phyloP scores from a whole-genome alignment of 2,329 filamentous ascomycete genomes.

The Ceratocystis albifundus region DNA sequence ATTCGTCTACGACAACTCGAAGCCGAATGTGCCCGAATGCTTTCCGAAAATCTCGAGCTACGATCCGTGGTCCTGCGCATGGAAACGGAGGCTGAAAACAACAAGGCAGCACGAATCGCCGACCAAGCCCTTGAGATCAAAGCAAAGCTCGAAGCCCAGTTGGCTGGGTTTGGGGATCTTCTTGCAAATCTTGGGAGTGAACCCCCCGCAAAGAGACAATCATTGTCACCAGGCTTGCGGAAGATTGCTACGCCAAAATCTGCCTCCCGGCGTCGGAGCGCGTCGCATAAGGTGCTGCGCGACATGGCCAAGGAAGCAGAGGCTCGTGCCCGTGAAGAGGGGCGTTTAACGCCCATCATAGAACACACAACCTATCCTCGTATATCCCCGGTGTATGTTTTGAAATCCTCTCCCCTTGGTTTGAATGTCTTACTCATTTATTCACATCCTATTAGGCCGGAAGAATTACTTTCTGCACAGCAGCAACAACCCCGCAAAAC shows the following conservation, averaged over 20 bases:
- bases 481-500: conserved; percentile 33
- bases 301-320: conserved; percentile 46
- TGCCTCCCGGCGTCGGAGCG: conserved; percentile 37
- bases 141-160: conserved; percentile 57
- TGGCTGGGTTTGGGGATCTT: conserved; percentile 57
- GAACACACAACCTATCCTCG: conserved; percentile 59
- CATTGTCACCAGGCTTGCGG: conserved; percentile 30
- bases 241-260: conserved; percentile 35
- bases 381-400: conserved; percentile 53
- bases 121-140: conserved; percentile 60
- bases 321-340: conserved; percentile 39
- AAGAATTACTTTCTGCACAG: conserved; percentile 20
- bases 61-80: conserved; percentile 58
- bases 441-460: conserved; percentile 1
- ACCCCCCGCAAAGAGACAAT: conserved; percentile 42
- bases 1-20: conserved; percentile 66
- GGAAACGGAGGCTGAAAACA: conserved; percentile 54
- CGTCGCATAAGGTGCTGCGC: conserved; percentile 45
- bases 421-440: background rate
- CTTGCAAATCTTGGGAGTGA: conserved; percentile 54
- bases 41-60: conserved; percentile 68
- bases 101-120: conserved; percentile 46
- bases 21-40: conserved; percentile 59
- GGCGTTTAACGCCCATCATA: conserved; percentile 52
- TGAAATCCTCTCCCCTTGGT: background rate